Conservation (phyloP, 1,284 basidiomycete genomes). For the Cystobasidium sp. region DNA sequence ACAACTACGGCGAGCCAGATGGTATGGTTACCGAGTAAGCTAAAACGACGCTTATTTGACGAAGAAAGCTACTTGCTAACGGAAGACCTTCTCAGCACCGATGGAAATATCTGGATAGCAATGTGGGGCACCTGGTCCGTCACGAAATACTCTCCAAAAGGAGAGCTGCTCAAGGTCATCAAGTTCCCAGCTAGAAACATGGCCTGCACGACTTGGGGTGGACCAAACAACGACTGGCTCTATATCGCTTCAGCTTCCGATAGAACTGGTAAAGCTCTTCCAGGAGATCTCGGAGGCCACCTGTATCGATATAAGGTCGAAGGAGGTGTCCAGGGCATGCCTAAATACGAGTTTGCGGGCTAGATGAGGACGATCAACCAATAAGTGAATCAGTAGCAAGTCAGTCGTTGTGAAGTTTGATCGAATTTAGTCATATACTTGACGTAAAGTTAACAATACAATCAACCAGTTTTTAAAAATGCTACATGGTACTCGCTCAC, state of each 20-base stretch:
- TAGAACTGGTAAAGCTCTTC: slow-evolving; percentile 21
- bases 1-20: slow-evolving; percentile 38
- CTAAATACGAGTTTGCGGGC: slow-evolving; percentile 35
- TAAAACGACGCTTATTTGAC: not conserved
- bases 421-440: no score
- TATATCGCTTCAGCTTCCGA: slow-evolving; percentile 31
- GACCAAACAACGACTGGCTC: slow-evolving; percentile 39
- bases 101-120: slow-evolving; percentile 36
- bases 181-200: slow-evolving; percentile 28
- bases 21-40: slow-evolving; percentile 38
- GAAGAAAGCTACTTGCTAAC: not conserved
- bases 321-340: slow-evolving; percentile 32
- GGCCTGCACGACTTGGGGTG: slow-evolving; percentile 38
- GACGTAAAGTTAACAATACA: no score
- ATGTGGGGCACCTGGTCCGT: slow-evolving; percentile 37
- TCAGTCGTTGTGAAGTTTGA: no score
- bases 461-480: no score
- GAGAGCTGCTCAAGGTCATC: slow-evolving; percentile 27
- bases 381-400: slow-evolving; percentile 1
- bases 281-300: slow-evolving; percentile 32
- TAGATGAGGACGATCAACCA: not conserved
- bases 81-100: slow-evolving; percentile 1
- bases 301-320: slow-evolving; percentile 34
- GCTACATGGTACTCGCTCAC: no score
- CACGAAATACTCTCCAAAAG: slow-evolving; percentile 31